Evolutionary conservation across 371 early-diverging fungal genomes (phyloP), one percentile per base, ranked within the genome.

Genomic region (Mucor saturninus): DNA sequence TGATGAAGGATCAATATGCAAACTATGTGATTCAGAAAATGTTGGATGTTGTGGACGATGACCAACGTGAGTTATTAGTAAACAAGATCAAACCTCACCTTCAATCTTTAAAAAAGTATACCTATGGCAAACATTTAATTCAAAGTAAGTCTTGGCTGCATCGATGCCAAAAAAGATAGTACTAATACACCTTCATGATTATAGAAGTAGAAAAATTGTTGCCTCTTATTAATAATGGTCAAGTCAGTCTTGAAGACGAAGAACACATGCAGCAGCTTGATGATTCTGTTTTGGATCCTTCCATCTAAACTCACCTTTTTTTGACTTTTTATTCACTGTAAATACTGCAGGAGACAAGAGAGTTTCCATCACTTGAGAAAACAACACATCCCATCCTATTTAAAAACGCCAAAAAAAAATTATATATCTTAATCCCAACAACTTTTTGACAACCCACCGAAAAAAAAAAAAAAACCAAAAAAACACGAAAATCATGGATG

Each of bases 11-110:
- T 83, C 99, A 98, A 83, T 99, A 95, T 77, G 99, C 99, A 57
- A 99, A 99, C 79, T 99, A 99, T 79, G 99, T 99, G 13, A 95
- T 99, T 39, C 99, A 99, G 75, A 97, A 98, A 74, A 96, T 99
- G 94, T 83, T 98, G 59, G 99, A 99, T 73, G 95, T 97, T 49
- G 95, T 94, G 4, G 93, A 93, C 64, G 94, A 89, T 30, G 88
- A 89, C 32, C 95, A 97, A 78, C 86, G 92, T 30, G 93, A 93
- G 48, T 61, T 91, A 26, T 82, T 98, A 14, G 83, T 98, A n/a
- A 75, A 81, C 64, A 91, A 90, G 80, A 94, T 98, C 77, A 91
- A 90, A 68, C 96, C 96, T 26, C 96, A 97, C 62, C 72, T 97
- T 58, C 88, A 88, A 53, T 89, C 93, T 3, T 83, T 98, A 62